Percentiles rank a stretch among this genome's conserved stretches.
These are phyloP conservation scores for Kazachstania bromeliacearum DNA, from an alignment of 805 yeast genomes.

Conservation along the genomic window DNA sequence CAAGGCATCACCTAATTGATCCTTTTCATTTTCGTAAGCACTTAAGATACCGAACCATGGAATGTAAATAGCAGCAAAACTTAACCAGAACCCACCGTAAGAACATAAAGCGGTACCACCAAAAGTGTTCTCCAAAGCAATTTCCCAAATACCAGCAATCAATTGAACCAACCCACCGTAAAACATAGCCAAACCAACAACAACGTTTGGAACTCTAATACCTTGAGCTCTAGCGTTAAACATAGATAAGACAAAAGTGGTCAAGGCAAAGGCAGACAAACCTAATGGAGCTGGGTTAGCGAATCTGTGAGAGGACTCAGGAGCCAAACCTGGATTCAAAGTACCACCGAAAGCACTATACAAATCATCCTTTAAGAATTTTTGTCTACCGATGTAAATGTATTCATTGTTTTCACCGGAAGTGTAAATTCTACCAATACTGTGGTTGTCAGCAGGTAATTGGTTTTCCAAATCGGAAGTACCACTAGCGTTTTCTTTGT, in stretches of 20 bases:
- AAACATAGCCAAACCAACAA: conserved; percentile 48
- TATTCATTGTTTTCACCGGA: conserved; percentile 48
- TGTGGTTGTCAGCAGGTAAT: conserved; percentile 2
- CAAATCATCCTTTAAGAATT: conserved; percentile 53
- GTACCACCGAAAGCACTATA: conserved; percentile 75
- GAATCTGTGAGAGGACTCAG: conserved; percentile 48
- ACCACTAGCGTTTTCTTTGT: conserved; percentile 9
- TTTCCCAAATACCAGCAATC: conserved; percentile 59
- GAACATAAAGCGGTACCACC: conserved; percentile 57
- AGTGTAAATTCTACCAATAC: conserved; percentile 25
- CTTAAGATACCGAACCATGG: conserved; percentile 49
- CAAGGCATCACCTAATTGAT: conserved; percentile 38
- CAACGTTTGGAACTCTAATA: conserved; percentile 41
- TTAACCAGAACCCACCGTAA: conserved; percentile 64
- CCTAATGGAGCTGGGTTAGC: conserved; percentile 65
- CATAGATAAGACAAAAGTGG: conserved; percentile 52
- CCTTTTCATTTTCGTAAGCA: conserved; percentile 37
- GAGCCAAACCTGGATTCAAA: conserved; percentile 56
- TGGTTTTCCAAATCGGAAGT: conserved; percentile 9
- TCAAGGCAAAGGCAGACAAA: conserved; percentile 49
- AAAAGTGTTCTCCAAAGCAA: conserved; percentile 54
- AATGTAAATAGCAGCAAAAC: conserved; percentile 50
- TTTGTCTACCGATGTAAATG: conserved; percentile 62
- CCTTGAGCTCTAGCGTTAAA: conserved; percentile 47
- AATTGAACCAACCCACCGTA: conserved; percentile 57